These are phyloP conservation scores for Choricystis sp. DNA, from an alignment of 139 green algal genomes.

Conservation along the genomic window DNA sequence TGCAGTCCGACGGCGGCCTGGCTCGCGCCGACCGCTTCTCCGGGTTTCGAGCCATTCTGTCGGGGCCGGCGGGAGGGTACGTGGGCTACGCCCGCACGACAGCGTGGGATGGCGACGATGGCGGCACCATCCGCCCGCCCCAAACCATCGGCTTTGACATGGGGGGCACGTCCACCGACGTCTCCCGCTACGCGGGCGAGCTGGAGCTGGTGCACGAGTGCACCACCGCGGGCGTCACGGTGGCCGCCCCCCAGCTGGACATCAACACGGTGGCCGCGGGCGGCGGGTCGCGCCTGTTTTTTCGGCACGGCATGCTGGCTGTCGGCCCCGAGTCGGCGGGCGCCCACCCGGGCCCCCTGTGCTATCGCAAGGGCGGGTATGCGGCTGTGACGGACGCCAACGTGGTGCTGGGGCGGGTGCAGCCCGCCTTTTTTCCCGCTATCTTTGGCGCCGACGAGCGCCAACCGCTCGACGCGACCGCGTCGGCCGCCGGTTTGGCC, in stretches of 20 bases:
- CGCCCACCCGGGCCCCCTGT: constrained; percentile 85
- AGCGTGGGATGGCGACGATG: constrained; percentile 26
- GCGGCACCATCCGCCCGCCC: neutral
- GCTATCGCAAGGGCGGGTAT: constrained; percentile 81
- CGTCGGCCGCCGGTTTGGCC: constrained; percentile 27
- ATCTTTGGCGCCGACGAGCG: constrained; percentile 73
- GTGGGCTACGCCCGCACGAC: constrained; percentile 80
- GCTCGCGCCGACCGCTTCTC: constrained; percentile 54
- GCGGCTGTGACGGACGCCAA: constrained; percentile 94
- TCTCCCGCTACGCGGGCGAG: constrained; percentile 69
- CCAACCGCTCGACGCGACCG: constrained; percentile 49
- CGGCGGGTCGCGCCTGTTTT: constrained; percentile 69
- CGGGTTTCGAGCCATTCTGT: constrained; percentile 87
- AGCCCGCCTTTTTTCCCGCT: constrained; percentile 86
- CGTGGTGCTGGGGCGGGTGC: constrained; percentile 71
- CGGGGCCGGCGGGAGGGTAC: constrained; percentile 74
- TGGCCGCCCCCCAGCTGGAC: constrained; percentile 88
- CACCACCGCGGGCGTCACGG: constrained; percentile 69
- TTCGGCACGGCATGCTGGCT: constrained; percentile 24
- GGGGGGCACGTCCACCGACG: constrained; percentile 81
- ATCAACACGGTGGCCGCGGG: constrained; percentile 97
- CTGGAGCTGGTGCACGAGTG: constrained; percentile 90
- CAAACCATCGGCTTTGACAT: constrained; percentile 98
- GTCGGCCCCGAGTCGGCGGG: constrained; percentile 89
- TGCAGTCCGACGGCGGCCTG: constrained; percentile 82